Base-by-base conservation (phyloP, 2,329 filamentous ascomycete genomes). In the Colletotrichum liaoningense region DNA sequence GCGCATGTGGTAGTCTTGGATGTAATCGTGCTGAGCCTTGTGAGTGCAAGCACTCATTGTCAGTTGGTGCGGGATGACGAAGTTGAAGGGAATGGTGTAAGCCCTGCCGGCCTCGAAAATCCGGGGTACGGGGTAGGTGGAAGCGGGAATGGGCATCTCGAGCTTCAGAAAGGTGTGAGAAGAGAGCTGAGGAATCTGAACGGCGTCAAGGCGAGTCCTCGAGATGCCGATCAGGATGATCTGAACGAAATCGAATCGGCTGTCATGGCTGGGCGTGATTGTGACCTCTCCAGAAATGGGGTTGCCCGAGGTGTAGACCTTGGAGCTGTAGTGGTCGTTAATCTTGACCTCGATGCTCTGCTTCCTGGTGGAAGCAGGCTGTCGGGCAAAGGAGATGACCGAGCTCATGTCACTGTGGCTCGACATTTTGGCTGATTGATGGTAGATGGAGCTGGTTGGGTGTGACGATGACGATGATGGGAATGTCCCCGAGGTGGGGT, bases 21-120 rank as follows among this genome's bases (percentile, higher is more conserved):
- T 82, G 59, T 81, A 81, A n/a, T 83, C 81, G 54, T 83, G 83
- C 54, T 83, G 80, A 67, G 85, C 83, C 33, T 79, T 76, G 81
- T 91, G 89, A 76, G 82, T 86, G 83, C 89, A 91, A 22, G 89
- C 88, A 72, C 85, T 85, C 63, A 90, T 82, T 22, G 89, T 90
- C 72, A 91, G 86, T 67, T 90, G 86, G 75, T 84, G 83, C n/a
- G 89, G 89, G 19, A 91, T 85, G 71, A 91, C 86, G 75, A 91
- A 91, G 81, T 89, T 81, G 82, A 91, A 89, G n/a, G 89, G 89
- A 28, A 91, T 79, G 16, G 78, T 84, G 79, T 89, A 88, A 30
- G 83, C 84, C 75, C 79, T 79, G 2, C 85, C 87, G n/a, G 84
- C 82, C 79, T 86, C 81, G 72, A 90, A 86, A 35, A 89, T 77